These are phyloP conservation scores for Clarkia xantiana DNA, from an alignment of 345 rosid species.

Conservation along the genomic window DNA sequence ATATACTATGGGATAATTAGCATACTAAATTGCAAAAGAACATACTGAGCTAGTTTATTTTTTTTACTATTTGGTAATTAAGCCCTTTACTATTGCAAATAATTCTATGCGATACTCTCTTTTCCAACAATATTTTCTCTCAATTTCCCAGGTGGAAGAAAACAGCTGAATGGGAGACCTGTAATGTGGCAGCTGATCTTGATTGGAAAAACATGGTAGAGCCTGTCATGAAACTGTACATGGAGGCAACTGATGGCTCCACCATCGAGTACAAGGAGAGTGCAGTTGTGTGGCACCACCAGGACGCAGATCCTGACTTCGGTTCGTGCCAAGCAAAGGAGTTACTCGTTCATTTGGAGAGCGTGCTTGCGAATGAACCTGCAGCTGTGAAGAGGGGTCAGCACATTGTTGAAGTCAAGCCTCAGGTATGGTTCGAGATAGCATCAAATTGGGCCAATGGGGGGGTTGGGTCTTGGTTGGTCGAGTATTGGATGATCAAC, in stretches of 20 bases:
- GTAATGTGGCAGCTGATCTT: slow-evolving; percentile 20
- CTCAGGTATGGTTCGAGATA: too few species aligned
- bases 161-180: slow-evolving; percentile 46
- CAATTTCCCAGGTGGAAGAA: slow-evolving; percentile 35
- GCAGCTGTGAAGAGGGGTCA: too few species aligned
- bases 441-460: too few species aligned
- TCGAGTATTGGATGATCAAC: too few species aligned
- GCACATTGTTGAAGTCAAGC: too few species aligned
- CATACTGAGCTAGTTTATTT: too few species aligned
- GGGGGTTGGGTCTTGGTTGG: too few species aligned
- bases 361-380: neutral
- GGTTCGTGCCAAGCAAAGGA: neutral
- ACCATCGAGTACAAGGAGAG: neutral
- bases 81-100: too few species aligned
- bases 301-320: neutral
- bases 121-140: slow-evolving; percentile 1
- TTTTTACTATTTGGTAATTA: too few species aligned
- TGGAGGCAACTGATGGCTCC: slow-evolving; percentile 1
- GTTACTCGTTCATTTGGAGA: neutral
- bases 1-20: neutral
- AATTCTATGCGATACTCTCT: too few species aligned
- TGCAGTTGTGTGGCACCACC: neutral
- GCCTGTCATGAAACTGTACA: neutral
- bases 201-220: slow-evolving; percentile 17
- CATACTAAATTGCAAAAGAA: too few species aligned